A percentile compares a stretch with the other conserved stretches of the same genome.
Evolutionary conservation across 257 asterid species (phyloP).

Genomic region (Gynochthodes officinalis): DNA sequence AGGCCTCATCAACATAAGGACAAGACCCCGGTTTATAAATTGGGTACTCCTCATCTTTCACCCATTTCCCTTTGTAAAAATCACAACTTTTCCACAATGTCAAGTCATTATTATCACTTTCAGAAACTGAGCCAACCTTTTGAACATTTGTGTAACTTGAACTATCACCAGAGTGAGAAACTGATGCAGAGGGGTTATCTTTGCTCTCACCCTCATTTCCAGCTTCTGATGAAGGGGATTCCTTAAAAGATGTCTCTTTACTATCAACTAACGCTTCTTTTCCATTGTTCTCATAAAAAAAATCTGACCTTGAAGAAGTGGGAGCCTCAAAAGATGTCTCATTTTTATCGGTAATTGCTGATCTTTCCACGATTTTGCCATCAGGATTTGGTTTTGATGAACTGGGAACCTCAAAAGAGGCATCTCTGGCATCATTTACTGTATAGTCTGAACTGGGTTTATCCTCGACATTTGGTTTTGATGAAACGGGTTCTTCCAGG

Average conservation of each 20-base stretch:
- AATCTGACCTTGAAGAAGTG: neutral
- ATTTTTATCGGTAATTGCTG: constrained; percentile 3
- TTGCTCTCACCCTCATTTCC: constrained; percentile 8
- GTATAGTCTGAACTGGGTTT: constrained; percentile 5
- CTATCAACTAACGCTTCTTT: neutral
- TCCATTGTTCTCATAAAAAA: neutral
- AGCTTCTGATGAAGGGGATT: constrained; percentile 18
- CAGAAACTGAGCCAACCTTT: neutral
- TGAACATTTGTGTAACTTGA: constrained; percentile 22
- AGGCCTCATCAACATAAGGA: constrained; percentile 88
- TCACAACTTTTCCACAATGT: constrained; percentile 48
- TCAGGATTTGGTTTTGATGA: constrained; percentile 32
- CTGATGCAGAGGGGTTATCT: constrained; percentile 21
- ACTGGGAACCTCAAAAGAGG: constrained; percentile 6
- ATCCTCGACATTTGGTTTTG: constrained; percentile 13
- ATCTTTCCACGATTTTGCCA: constrained; percentile 10
- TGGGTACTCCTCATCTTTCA: constrained; percentile 73
- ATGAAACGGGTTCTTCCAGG: neutral
- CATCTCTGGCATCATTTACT: neutral
- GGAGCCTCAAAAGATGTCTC: constrained; percentile 14
- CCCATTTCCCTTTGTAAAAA: constrained; percentile 75
- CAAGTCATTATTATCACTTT: neutral
- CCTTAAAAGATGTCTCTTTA: constrained; percentile 16
- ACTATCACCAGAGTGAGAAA: constrained; percentile 13
- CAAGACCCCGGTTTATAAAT: constrained; percentile 70